Percentiles rank a stretch among this genome's conserved stretches.
Conservation (phyloP, 2,329 filamentous ascomycete genomes). For the Chrysoporthe cubensis region DNA sequence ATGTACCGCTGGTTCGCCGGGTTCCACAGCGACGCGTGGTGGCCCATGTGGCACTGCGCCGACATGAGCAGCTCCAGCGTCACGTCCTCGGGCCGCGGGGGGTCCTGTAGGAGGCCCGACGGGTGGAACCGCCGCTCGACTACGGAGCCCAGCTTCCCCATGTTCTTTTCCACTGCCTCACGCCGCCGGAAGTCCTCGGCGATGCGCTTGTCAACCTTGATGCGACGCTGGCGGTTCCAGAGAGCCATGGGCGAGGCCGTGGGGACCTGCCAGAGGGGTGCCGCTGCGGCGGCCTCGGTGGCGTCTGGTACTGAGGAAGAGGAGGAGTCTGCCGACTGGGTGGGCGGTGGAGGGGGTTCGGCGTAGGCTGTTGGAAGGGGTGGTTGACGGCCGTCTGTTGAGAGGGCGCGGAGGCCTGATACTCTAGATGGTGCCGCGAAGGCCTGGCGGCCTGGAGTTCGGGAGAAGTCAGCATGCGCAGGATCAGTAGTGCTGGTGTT, state of each 20-base stretch:
- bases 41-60: slow-evolving; percentile 85
- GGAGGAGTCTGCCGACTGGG: not conserved
- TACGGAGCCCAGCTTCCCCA: slow-evolving; percentile 52
- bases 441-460: slow-evolving; percentile 54
- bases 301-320: not conserved
- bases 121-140: slow-evolving; percentile 66
- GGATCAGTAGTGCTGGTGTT: not conserved
- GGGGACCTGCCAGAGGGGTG: slow-evolving; percentile 27
- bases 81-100: slow-evolving; percentile 77
- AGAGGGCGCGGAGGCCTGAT: slow-evolving; percentile 43
- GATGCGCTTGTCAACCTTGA: slow-evolving; percentile 27
- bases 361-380: slow-evolving; percentile 34
- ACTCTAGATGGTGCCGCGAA: slow-evolving; percentile 50
- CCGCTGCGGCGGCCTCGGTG: slow-evolving; percentile 30
- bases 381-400: slow-evolving; percentile 37
- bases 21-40: slow-evolving; percentile 91
- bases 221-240: slow-evolving; percentile 2
- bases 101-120: slow-evolving; percentile 68
- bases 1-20: slow-evolving; percentile 94
- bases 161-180: slow-evolving; percentile 48
- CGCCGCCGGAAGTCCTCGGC: slow-evolving; percentile 43
- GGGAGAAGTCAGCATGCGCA: slow-evolving; percentile 31
- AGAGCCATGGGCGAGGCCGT: slow-evolving; percentile 3
- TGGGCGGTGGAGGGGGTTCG: slow-evolving; percentile 24
- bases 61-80: slow-evolving; percentile 91